phyloP scores from a whole-genome alignment of 768 basidiomycete genomes.

The Pleurotus pulmonarius region DNA sequence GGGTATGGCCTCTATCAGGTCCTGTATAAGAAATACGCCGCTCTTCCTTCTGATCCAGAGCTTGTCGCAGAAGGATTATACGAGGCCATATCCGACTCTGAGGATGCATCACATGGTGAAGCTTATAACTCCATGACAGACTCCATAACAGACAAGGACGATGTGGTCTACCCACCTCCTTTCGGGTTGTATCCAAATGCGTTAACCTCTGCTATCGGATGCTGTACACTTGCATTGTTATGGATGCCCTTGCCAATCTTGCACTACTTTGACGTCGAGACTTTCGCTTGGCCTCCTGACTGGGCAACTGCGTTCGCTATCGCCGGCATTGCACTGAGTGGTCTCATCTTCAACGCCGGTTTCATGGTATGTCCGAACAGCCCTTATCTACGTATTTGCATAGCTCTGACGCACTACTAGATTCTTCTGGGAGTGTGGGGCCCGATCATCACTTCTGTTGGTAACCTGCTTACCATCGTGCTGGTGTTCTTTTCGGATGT shows the following conservation, averaged over 20 bases:
- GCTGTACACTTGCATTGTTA: constrained; percentile 66
- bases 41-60: constrained; percentile 65
- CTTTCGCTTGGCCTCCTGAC: constrained; percentile 62
- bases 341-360: constrained; percentile 80
- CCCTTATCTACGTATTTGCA: neutral
- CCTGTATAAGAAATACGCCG: constrained; percentile 76
- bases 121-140: constrained; percentile 14
- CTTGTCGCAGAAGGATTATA: constrained; percentile 39
- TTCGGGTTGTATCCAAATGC: constrained; percentile 86
- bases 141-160: constrained; percentile 17
- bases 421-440: constrained; percentile 84
- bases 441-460: constrained; percentile 83
- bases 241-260: constrained; percentile 81
- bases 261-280: constrained; percentile 61
- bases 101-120: constrained; percentile 20
- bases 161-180: constrained; percentile 56
- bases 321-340: constrained; percentile 62
- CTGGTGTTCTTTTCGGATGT: constrained; percentile 81
- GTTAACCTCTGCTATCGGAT: constrained; percentile 75
- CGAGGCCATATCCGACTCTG: constrained; percentile 36
- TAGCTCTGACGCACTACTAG: constrained; percentile 31
- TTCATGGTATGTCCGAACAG: constrained; percentile 59
- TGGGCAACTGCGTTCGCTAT: constrained; percentile 46
- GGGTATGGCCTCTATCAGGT: constrained; percentile 80
- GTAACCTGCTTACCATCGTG: constrained; percentile 92